Conservation (phyloP, 2,329 filamentous ascomycete species). For the Alternaria sp. region DNA sequence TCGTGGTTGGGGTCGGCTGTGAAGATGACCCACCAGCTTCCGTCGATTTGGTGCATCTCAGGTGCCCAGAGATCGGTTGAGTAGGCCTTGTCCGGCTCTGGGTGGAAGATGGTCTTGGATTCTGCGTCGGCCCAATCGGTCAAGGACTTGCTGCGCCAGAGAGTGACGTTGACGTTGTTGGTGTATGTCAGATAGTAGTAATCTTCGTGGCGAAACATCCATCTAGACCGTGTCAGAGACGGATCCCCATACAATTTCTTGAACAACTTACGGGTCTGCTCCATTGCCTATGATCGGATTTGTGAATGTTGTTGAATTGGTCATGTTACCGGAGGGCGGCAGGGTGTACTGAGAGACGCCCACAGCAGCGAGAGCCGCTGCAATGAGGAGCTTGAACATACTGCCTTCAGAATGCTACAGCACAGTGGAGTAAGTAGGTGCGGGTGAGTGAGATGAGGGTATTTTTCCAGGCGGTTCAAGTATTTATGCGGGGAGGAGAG, state of each 20-base stretch:
- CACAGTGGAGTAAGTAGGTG: not conserved
- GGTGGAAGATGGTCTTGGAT: constrained; percentile 54
- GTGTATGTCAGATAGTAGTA: constrained; percentile 59
- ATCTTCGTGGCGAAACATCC: constrained; percentile 54
- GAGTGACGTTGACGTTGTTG: constrained; percentile 55
- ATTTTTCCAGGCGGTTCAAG: constrained; percentile 2
- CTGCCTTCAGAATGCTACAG: not conserved
- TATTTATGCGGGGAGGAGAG: constrained; percentile 15
- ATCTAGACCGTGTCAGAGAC: constrained; percentile 35
- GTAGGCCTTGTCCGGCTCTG: constrained; percentile 55
- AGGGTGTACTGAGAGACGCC: constrained; percentile 31
- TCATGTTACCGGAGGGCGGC: constrained; percentile 17
- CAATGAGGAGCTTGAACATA: constrained; percentile 34
- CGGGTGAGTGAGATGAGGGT: not conserved
- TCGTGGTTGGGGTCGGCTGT: constrained; percentile 60
- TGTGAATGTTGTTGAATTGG: constrained; percentile 51
- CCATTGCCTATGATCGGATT: constrained; percentile 56
- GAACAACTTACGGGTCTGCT: constrained; percentile 53
- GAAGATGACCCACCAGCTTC: constrained; percentile 62
- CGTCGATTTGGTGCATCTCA: constrained; percentile 59
- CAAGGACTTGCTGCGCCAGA: constrained; percentile 53
- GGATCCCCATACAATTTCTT: not conserved
- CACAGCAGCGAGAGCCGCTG: constrained; percentile 30
- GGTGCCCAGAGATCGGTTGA: constrained; percentile 62
- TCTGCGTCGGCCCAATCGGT: constrained; percentile 59